Percentiles rank a stretch among this genome's conserved stretches.
Conservation (phyloP, 805 yeast genomes). For the Candida wancherniae region DNA sequence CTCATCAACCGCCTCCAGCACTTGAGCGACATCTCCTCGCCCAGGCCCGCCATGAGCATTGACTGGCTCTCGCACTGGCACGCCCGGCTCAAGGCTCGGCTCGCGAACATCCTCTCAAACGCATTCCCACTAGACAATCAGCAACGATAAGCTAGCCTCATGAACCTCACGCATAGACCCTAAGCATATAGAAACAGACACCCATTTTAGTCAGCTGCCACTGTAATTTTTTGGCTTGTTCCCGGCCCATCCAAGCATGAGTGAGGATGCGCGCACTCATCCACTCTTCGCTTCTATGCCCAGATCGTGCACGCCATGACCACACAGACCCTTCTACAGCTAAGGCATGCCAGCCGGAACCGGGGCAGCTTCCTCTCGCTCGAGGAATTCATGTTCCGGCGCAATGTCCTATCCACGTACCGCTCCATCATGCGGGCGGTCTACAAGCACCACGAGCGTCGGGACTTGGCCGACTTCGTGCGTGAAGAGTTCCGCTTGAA, state of each 20-base stretch:
- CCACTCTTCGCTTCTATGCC: too few species aligned
- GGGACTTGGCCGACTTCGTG: constrained; percentile 28
- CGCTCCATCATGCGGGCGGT: constrained; percentile 29
- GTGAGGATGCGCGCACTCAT: too few species aligned
- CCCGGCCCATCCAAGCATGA: too few species aligned
- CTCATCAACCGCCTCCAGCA: constrained; percentile 17
- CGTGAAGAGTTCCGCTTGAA: constrained; percentile 32
- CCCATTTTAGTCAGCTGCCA: too few species aligned
- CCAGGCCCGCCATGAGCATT: constrained; percentile 7
- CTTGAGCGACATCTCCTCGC: constrained; percentile 13
- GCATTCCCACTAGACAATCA: constrained; percentile 2
- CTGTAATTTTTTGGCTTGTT: too few species aligned
- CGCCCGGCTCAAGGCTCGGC: constrained; percentile 8
- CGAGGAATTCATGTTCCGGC: constrained; percentile 39
- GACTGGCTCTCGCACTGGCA: constrained; percentile 10
- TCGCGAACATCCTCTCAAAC: constrained; percentile 1
- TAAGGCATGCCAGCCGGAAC: too few species aligned
- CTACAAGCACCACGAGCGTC: constrained; percentile 33
- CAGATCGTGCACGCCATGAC: too few species aligned
- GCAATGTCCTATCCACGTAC: constrained; percentile 29
- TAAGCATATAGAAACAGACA: too few species aligned
- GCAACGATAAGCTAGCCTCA: too few species aligned
- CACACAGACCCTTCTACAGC: too few species aligned
- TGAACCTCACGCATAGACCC: too few species aligned
- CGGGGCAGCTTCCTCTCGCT: constrained; percentile 19